phyloP scores from a whole-genome alignment of 495 filamentous ascomycete species.

The Penicillium samsonianum region DNA sequence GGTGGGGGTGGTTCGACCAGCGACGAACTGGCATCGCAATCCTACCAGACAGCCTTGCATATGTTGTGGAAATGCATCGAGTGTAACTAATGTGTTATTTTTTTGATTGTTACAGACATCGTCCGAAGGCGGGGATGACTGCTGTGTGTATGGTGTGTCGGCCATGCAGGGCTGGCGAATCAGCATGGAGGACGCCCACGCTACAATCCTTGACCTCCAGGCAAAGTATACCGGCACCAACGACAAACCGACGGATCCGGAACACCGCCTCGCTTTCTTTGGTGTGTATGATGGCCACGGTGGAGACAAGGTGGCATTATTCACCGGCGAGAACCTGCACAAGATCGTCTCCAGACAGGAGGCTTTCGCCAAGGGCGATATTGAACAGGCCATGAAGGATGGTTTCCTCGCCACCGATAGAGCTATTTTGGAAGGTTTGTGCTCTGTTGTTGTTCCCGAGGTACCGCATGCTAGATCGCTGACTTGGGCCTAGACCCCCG shows the following conservation, averaged over 20 bases:
- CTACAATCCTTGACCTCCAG: constrained; percentile 82
- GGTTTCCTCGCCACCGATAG: constrained; percentile 95
- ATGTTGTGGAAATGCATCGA: background rate
- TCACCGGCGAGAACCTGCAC: constrained; percentile 89
- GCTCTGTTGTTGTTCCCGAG: constrained; percentile 19
- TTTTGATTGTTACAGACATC: constrained; percentile 63
- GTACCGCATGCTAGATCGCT: background rate
- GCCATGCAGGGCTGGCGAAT: constrained; percentile 99
- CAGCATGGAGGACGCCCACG: constrained; percentile 98
- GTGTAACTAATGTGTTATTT: constrained; percentile 16
- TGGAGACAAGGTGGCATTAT: constrained; percentile 92
- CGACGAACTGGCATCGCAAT: constrained; percentile 5
- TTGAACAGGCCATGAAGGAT: constrained; percentile 95
- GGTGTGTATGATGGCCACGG: constrained; percentile 98
- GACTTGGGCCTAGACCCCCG: constrained; percentile 70
- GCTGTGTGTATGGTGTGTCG: constrained; percentile 88
- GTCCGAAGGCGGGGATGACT: constrained; percentile 86
- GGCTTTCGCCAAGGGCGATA: constrained; percentile 83
- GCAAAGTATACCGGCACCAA: constrained; percentile 57
- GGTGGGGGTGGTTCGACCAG: constrained; percentile 7
- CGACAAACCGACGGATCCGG: constrained; percentile 60
- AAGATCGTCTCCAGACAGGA: constrained; percentile 93
- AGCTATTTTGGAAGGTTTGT: constrained; percentile 87
- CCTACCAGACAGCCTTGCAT: constrained; percentile 8
- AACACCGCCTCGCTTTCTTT: constrained; percentile 86